Evolutionary conservation across 805 yeast genomes (phyloP), one percentile per base, ranked within the genome.

Genomic region (Wickerhamomyces queroliae): DNA sequence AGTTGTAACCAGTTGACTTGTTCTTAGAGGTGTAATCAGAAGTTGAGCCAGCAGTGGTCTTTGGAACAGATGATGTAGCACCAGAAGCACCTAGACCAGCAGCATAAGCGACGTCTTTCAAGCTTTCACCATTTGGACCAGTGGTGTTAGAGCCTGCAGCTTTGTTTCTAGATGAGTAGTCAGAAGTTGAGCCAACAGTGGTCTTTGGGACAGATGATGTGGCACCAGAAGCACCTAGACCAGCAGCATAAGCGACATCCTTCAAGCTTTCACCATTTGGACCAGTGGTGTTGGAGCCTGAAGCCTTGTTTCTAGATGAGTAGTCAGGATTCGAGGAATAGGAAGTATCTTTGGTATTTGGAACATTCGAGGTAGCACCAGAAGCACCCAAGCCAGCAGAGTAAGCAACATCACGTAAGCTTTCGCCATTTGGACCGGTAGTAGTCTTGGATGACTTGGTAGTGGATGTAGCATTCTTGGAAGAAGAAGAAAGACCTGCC

Each of bases 321-420:
- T n/a, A n/a, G n/a, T n/a, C n/a, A n/a, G n/a, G n/a, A n/a, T n/a
- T n/a, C n/a, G n/a, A n/a, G n/a, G n/a, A n/a, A n/a, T n/a, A n/a
- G n/a, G n/a, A n/a, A n/a, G n/a, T n/a, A n/a, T n/a, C n/a, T n/a
- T n/a, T n/a, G n/a, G n/a, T n/a, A n/a, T n/a, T n/a, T n/a, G n/a
- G n/a, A n/a, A n/a, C n/a, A n/a, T n/a, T n/a, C n/a, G 38, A 27
- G 17, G 39, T 35, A 2, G 39, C 40, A 34, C 46, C 46, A 34
- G 40, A 39, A 12, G 43, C 46, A 18, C 41, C 41, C 7, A 13
- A 24, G 3, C 43, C 47, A 36, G 48, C 41, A 15, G 38, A 32
- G 17, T n/a, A 21, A 17, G 32, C 41, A 30, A 34, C 37, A 34
- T 29, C 35, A n/a, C 31, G 19, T n/a, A 32, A 22, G 15, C 17